These are phyloP conservation scores for Alternaria viburni DNA, from an alignment of 2,329 filamentous ascomycete species.

Conservation along the genomic window DNA sequence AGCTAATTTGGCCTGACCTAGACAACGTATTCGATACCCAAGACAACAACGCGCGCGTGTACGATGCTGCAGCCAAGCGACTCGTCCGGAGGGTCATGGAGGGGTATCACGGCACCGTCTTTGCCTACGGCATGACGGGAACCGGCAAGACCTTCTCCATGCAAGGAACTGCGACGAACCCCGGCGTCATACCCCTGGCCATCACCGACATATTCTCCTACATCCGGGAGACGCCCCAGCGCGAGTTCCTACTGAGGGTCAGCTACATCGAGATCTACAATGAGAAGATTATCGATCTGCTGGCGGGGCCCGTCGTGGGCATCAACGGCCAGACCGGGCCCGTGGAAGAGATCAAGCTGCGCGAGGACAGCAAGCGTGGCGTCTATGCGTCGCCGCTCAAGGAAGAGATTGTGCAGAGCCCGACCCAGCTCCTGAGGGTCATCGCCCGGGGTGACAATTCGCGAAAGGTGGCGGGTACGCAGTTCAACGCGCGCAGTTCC, in stretches of 20 bases:
- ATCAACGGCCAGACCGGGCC: conserved; percentile 54
- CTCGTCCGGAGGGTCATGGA: conserved; percentile 97
- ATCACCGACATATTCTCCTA: conserved; percentile 99
- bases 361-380: conserved; percentile 93
- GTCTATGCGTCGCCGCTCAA: conserved; percentile 96
- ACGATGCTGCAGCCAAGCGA: conserved; percentile 91
- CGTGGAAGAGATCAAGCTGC: conserved; percentile 94
- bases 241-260: conserved; percentile 92
- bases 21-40: conserved; percentile 96
- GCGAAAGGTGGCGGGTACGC: conserved; percentile 87
- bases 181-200: conserved; percentile 93
- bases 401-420: conserved; percentile 98
- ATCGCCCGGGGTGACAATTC: conserved; percentile 94
- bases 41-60: conserved; percentile 93
- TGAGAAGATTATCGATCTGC: conserved; percentile 91
- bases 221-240: conserved; percentile 92
- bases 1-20: conserved; percentile 48
- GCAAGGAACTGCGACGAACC: conserved; percentile 95
- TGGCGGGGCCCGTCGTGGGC: conserved; percentile 73
- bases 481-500: conserved; percentile 95
- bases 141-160: conserved; percentile 99
- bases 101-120: conserved; percentile 97
- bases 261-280: conserved; percentile 99
- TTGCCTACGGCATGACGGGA: conserved; percentile 98
- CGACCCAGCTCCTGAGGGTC: conserved; percentile 90